Conservation (phyloP, 768 basidiomycete genomes). For the Tulasnella sp. region DNA sequence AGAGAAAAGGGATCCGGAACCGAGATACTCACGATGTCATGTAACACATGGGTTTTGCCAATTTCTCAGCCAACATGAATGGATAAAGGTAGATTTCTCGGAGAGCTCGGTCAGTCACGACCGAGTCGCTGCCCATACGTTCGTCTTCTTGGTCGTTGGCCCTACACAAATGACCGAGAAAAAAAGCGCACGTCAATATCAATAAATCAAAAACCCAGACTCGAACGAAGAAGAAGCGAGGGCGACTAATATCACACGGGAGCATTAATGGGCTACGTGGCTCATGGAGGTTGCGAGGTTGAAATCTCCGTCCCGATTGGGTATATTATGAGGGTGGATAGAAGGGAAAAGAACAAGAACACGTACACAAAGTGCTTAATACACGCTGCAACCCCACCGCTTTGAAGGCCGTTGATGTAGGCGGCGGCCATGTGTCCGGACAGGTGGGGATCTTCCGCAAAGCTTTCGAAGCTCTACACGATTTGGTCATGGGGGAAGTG, state of each 20-base stretch:
- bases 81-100: slow-evolving; percentile 75
- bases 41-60: slow-evolving; percentile 52
- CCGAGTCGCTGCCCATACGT: slow-evolving; percentile 65
- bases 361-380: slow-evolving; percentile 65
- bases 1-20: neutral
- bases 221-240: too few species aligned
- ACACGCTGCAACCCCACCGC: slow-evolving; percentile 64
- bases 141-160: slow-evolving; percentile 77
- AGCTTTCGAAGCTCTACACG: slow-evolving; percentile 20
- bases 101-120: slow-evolving; percentile 67
- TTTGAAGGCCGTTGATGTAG: slow-evolving; percentile 72
- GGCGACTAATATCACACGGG: too few species aligned
- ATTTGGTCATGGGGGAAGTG: too few species aligned
- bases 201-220: neutral
- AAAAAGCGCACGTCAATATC: too few species aligned
- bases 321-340: too few species aligned
- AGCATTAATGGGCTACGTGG: too few species aligned
- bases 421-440: slow-evolving; percentile 71
- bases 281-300: neutral
- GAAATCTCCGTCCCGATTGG: neutral
- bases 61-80: slow-evolving; percentile 64
- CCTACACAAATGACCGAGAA: too few species aligned
- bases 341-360: too few species aligned
- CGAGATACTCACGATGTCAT: slow-evolving; percentile 61
- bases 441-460: slow-evolving; percentile 69